phyloP scores from a whole-genome alignment of 257 asterid genomes.

The Penstemon davidsonii region DNA sequence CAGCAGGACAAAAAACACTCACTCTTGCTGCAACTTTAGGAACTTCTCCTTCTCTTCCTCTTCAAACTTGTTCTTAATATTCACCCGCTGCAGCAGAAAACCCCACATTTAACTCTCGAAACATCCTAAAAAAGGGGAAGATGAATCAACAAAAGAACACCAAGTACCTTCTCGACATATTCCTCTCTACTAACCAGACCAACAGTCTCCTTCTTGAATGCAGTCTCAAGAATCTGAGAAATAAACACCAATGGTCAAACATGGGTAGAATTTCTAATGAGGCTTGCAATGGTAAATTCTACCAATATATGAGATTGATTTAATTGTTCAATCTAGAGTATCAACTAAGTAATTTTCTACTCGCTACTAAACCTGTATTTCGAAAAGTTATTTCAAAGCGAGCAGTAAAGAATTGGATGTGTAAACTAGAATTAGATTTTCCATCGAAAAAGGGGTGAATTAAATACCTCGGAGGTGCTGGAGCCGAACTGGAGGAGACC shows the following conservation, averaged over 20 bases:
- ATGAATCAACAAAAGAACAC: neutral
- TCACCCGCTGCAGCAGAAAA: constrained; percentile 68
- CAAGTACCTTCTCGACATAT: constrained; percentile 88
- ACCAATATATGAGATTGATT: neutral
- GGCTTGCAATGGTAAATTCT: neutral
- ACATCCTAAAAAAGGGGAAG: neutral
- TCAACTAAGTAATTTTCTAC: neutral
- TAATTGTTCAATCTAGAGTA: neutral
- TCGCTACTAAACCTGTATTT: neutral
- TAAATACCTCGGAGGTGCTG: constrained; percentile 86
- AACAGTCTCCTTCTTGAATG: constrained; percentile 98
- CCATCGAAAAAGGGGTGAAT: too few relatives aligned
- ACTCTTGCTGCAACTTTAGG: constrained; percentile 94
- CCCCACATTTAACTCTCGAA: neutral
- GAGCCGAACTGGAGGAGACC: constrained; percentile 98
- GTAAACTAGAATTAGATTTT: too few relatives aligned
- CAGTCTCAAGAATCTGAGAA: constrained; percentile 86
- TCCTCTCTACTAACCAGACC: constrained; percentile 96
- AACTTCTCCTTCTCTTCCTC: constrained; percentile 99
- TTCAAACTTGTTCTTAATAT: constrained; percentile 80
- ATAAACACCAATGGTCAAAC: constrained; percentile 1
- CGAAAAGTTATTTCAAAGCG: too few relatives aligned
- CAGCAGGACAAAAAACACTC: constrained; percentile 33
- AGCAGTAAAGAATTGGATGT: too few relatives aligned
- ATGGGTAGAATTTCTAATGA: neutral